Evolutionary conservation across 2,329 filamentous ascomycete genomes (phyloP).

Genomic region (Botrytis cinerea): DNA sequence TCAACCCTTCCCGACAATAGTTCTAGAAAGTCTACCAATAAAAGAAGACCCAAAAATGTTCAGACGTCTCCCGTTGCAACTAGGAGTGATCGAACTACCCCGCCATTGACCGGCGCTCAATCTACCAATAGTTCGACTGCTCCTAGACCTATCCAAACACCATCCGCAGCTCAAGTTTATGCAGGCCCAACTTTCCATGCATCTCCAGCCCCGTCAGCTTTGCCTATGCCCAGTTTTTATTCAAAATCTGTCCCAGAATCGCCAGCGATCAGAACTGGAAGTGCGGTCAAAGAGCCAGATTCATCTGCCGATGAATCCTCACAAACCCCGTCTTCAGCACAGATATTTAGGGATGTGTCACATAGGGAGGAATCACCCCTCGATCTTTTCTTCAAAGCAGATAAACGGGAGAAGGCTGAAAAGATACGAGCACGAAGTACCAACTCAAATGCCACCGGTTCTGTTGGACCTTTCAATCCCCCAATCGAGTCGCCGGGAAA

Average conservation of each 20-base stretch:
- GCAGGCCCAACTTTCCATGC: conserved; percentile 94
- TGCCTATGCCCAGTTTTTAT: conserved; percentile 88
- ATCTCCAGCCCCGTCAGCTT: conserved; percentile 84
- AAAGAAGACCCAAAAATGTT: conserved; percentile 40
- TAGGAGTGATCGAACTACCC: conserved; percentile 35
- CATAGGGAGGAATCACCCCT: conserved; percentile 71
- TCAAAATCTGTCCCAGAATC: conserved; percentile 74
- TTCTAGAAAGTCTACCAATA: conserved; percentile 40
- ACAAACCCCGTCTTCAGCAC: conserved; percentile 47
- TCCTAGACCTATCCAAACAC: conserved; percentile 46
- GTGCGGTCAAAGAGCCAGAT: conserved; percentile 47
- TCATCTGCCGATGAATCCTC: conserved; percentile 43
- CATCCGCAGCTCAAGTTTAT: conserved; percentile 54
- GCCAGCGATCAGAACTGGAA: conserved; percentile 48
- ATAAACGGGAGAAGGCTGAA: conserved; percentile 78
- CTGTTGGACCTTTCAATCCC: conserved; percentile 54
- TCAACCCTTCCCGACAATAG: conserved; percentile 32
- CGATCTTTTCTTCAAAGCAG: conserved; percentile 87
- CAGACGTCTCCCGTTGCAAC: conserved; percentile 37
- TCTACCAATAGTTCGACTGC: conserved; percentile 40
- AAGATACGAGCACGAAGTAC: conserved; percentile 61
- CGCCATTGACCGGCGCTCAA: conserved; percentile 36
- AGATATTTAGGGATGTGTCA: conserved; percentile 56
- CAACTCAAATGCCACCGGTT: conserved; percentile 51
- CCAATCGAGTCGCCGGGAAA: conserved; percentile 46